Conservation (phyloP, 2,329 filamentous ascomycete genomes). For the Chaetomiaceae sp. region DNA sequence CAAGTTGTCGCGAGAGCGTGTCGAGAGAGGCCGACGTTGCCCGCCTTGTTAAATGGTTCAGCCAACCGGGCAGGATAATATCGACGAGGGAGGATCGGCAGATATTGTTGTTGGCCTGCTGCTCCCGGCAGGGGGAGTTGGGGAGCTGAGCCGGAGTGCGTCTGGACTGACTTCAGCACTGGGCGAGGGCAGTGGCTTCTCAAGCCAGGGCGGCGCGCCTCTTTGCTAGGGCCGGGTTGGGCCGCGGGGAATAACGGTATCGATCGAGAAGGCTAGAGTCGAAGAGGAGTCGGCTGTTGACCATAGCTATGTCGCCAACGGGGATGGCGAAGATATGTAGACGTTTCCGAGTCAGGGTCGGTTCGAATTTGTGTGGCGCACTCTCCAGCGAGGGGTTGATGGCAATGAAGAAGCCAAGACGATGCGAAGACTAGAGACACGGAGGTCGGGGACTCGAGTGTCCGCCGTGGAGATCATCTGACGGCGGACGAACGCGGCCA, state of each 20-base stretch:
- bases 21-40: not conserved
- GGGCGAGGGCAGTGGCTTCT: not conserved
- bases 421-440: not conserved
- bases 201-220: not conserved
- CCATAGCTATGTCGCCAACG: no score
- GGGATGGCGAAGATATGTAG: not conserved
- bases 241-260: not conserved
- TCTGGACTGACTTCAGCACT: not conserved
- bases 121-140: not conserved
- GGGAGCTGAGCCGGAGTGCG: not conserved
- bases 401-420: not conserved
- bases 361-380: no score
- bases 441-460: not conserved
- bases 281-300: no score
- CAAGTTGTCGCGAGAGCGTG: not conserved
- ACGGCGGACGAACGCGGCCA: conserved; percentile 11
- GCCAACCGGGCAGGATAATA: not conserved
- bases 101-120: conserved; percentile 5
- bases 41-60: conserved; percentile 1
- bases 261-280: no score
- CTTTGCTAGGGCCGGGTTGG: not conserved
- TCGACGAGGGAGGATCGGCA: not conserved
- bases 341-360: not conserved
- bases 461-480: conserved; percentile 5
- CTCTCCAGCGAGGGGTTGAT: not conserved